phyloP scores from a whole-genome alignment of 305 asterid species.

The Galium porrigens region DNA sequence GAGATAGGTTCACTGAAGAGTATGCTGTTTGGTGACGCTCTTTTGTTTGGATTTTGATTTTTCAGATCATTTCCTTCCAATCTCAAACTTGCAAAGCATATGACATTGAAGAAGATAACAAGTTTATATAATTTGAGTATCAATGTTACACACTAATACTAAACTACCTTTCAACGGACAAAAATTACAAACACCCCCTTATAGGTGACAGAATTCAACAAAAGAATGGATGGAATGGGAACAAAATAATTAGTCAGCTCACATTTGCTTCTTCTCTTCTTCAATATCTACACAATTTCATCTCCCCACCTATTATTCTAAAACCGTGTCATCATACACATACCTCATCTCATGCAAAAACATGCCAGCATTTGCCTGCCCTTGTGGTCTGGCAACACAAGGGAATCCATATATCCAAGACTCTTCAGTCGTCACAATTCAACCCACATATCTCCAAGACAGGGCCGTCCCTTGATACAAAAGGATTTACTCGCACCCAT shows the following conservation, averaged over 20 bases:
- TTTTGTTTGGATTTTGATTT: neutral
- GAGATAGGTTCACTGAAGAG: conserved; percentile 13
- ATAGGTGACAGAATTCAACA: conserved; percentile 17
- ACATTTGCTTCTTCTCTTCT: conserved; percentile 5
- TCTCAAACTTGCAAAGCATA: neutral
- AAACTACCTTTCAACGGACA: conserved; percentile 10
- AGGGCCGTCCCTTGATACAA: conserved; percentile 72
- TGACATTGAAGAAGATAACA: neutral
- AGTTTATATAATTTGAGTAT: conserved; percentile 4
- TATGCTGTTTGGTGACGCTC: neutral
- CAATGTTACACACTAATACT: conserved; percentile 4
- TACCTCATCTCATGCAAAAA: conserved; percentile 18
- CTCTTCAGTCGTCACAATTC: conserved; percentile 37
- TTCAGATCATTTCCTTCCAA: neutral
- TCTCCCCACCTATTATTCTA: conserved; percentile 19
- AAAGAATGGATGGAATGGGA: conserved; percentile 34
- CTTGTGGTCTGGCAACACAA: conserved; percentile 24
- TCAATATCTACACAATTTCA: conserved; percentile 24
- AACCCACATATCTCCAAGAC: conserved; percentile 61
- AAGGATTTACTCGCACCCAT: conserved; percentile 82
- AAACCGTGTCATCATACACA: conserved; percentile 17
- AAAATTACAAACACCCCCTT: conserved; percentile 9
- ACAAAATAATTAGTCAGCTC: conserved; percentile 23
- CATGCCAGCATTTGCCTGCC: conserved; percentile 16
- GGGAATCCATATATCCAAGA: conserved; percentile 1